Conservation (phyloP, 2,329 filamentous ascomycete species). For the Septoria linicola region DNA sequence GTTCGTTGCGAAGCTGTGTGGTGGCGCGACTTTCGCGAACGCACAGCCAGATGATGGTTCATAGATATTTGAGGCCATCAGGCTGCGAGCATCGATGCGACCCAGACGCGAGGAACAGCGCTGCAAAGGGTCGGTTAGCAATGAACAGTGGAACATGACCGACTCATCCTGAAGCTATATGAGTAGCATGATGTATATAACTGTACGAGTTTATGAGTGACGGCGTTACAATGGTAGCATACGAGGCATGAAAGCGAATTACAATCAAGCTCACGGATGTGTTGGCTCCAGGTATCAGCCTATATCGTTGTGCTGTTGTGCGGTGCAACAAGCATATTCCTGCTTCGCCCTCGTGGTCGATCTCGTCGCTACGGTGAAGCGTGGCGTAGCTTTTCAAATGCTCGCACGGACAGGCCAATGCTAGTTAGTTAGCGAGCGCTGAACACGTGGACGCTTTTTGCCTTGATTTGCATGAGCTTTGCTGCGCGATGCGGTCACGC, state of each 20-base stretch:
- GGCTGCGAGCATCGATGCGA: background rate
- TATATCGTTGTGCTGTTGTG: background rate
- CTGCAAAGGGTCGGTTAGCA: conserved; percentile 1
- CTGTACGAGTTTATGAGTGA: conserved; percentile 12
- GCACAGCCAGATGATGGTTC: conserved; percentile 37
- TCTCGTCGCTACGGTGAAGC: background rate
- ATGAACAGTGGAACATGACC: conserved; percentile 1
- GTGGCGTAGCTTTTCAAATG: background rate
- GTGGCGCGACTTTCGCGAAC: conserved; percentile 28
- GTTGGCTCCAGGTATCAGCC: background rate
- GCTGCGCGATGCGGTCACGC: conserved; percentile 13
- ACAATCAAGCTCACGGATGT: background rate
- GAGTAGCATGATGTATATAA: conserved; percentile 15
- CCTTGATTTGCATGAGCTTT: background rate
- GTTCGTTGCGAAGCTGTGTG: conserved; percentile 34
- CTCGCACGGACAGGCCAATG: background rate
- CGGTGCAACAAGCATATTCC: conserved; percentile 5
- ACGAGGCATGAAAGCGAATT: conserved; percentile 7
- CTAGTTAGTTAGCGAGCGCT: background rate
- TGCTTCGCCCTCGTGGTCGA: conserved; percentile 7
- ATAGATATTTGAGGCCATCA: conserved; percentile 11
- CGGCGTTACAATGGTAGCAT: conserved; percentile 6
- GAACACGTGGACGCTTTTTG: conserved; percentile 9
- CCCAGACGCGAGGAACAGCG: background rate
- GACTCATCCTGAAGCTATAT: background rate